Evolutionary conservation across 2,329 filamentous ascomycete genomes (phyloP), one percentile per base, ranked within the genome.

Genomic region (Ophiostoma sp.): DNA sequence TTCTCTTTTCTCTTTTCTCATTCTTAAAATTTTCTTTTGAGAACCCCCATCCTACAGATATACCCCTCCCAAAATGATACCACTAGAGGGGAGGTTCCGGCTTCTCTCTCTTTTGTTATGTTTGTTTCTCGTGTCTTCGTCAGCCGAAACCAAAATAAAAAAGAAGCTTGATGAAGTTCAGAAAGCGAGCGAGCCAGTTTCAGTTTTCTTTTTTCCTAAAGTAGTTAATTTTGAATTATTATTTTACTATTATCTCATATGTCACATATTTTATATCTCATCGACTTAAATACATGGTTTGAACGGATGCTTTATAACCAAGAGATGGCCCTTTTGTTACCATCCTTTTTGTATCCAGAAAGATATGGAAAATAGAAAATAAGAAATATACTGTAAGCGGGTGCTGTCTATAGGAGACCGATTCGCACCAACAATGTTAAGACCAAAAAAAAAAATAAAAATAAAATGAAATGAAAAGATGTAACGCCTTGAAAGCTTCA

Each of bases 31-130:
- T 31, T 68, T 70, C 25, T 25, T 57, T 70, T 57, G 25, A 68
- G 15, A 45, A n/a, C 15, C 50, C 19, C 25, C 52, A 50, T n/a
- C 48, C 48, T 61, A 22, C 72, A 69, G 63, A 68, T 73, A 73
- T 63, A 63, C 68, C 59, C 69, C 59, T 50, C 72, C 66, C 45
- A 71, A 66, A 71, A 69, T 69, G 61, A 73, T 71, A 73, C 72
- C 72, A 73, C 57, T 45, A 69, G 50, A 73, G 61, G 59, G 61
- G 48, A 69, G 61, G 45, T 69, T 64, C 45, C 42, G 28, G 61
- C 52, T 69, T 57, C 61, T 69, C 39, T 71, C 68, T 73, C 69
- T 57, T 59, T 66, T 73, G 63, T 42, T 31, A 36, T 61, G 25
- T 52, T 28, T 42, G n/a, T 66, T 66, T 22, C 42, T 33, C 22